Percentiles rank a stretch among this genome's conserved stretches.
Evolutionary conservation across 164 flowering plant species (phyloP).

Genomic region (Chimonanthus salicifolius): DNA sequence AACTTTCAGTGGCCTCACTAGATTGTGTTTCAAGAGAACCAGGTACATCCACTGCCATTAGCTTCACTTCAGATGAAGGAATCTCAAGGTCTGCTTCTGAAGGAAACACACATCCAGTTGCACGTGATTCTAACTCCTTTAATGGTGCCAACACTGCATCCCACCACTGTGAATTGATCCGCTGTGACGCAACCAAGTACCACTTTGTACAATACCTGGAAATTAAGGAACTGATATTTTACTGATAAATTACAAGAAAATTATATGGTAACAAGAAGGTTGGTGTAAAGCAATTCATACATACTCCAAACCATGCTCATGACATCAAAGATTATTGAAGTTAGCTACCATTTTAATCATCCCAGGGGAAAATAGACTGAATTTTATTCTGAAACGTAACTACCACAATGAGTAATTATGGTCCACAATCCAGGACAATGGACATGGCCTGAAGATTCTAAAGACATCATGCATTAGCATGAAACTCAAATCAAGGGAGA

Average conservation of each 20-base stretch:
- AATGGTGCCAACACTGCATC: conserved; percentile 72
- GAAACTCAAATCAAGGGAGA: too few species aligned
- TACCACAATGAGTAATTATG: too few species aligned
- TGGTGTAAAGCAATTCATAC: not conserved
- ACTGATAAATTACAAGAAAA: not conserved
- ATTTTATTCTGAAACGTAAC: too few species aligned
- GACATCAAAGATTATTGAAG: not conserved
- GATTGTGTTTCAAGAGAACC: conserved; percentile 7
- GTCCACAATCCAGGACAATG: too few species aligned
- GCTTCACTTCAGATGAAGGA: conserved; percentile 14
- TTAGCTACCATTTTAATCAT: not conserved
- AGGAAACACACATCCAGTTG: conserved; percentile 41
- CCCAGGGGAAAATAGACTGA: not conserved
- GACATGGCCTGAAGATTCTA: too few species aligned
- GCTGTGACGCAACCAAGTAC: conserved; percentile 65
- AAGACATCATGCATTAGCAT: too few species aligned
- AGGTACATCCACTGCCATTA: conserved; percentile 8
- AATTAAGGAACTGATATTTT: conserved; percentile 1
- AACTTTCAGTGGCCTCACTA: conserved; percentile 2
- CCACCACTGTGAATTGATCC: conserved; percentile 80
- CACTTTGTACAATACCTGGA: conserved; percentile 91
- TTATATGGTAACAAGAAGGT: not conserved
- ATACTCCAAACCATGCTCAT: not conserved
- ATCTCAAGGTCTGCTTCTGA: conserved; percentile 15
- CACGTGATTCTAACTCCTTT: conserved; percentile 58